Conservation (phyloP, 2,329 filamentous ascomycete genomes). For the Talaromyces sp. region DNA sequence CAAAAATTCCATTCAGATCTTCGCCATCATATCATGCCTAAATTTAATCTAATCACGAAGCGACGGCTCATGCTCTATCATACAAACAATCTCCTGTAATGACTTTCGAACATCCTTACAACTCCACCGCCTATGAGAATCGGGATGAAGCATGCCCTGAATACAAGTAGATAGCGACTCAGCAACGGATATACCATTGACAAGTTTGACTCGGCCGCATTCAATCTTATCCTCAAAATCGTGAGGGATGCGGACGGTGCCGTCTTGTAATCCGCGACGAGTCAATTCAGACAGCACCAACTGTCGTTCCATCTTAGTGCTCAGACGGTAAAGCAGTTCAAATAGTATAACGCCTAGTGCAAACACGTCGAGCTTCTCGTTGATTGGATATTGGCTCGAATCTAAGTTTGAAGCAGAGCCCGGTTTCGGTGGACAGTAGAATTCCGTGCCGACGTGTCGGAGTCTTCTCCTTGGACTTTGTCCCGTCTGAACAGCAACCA, state of each 20-base stretch:
- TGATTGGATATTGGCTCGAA: slow-evolving; percentile 30
- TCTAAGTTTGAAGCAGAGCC: slow-evolving; percentile 15
- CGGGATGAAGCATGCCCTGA: slow-evolving; percentile 40
- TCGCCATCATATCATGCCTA: not conserved
- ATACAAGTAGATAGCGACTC: slow-evolving; percentile 38
- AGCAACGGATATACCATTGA: slow-evolving; percentile 29
- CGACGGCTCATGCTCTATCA: slow-evolving; percentile 45
- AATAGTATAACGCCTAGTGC: slow-evolving; percentile 61
- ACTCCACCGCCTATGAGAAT: slow-evolving; percentile 35
- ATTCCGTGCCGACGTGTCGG: slow-evolving; percentile 58
- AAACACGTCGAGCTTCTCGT: slow-evolving; percentile 59
- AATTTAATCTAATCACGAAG: not conserved
- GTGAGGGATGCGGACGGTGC: slow-evolving; percentile 30
- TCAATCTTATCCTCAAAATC: slow-evolving; percentile 41
- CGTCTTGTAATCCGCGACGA: slow-evolving; percentile 17
- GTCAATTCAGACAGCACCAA: slow-evolving; percentile 42
- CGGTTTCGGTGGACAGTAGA: slow-evolving; percentile 54
- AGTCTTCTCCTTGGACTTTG: slow-evolving; percentile 23
- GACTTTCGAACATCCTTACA: slow-evolving; percentile 36
- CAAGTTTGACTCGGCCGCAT: slow-evolving; percentile 26
- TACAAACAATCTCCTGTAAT: slow-evolving; percentile 54
- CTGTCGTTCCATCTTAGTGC: slow-evolving; percentile 49
- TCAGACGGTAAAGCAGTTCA: slow-evolving; percentile 58
- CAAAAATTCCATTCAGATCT: not conserved
- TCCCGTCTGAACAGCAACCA: slow-evolving; percentile 21